Evolutionary conservation across 345 rosid genomes (phyloP).

Genomic region (Hibiscus tridactylites): DNA sequence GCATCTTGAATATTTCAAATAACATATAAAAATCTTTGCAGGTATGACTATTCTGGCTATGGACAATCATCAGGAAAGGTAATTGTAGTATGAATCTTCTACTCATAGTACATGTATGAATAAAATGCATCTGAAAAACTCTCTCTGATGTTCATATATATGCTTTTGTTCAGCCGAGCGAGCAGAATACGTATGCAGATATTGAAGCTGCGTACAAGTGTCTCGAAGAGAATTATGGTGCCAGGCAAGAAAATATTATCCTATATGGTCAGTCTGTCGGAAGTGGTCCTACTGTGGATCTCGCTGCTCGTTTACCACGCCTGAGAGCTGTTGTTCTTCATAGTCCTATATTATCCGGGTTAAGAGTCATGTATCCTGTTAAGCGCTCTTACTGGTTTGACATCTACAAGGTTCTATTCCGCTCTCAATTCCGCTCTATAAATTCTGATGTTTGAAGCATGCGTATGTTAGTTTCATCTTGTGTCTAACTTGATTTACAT

Average conservation of each 20-base stretch:
- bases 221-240: slow-evolving; percentile 74
- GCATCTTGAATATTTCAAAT: background rate
- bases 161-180: slow-evolving; percentile 59
- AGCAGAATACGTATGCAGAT: slow-evolving; percentile 87
- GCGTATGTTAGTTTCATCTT: background rate
- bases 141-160: slow-evolving; percentile 4
- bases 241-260: slow-evolving; percentile 78
- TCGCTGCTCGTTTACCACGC: slow-evolving; percentile 67
- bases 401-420: slow-evolving; percentile 69
- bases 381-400: slow-evolving; percentile 92
- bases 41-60: slow-evolving; percentile 95
- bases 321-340: slow-evolving; percentile 81
- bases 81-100: slow-evolving; percentile 15
- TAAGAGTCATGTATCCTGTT: slow-evolving; percentile 96
- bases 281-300: slow-evolving; percentile 91
- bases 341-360: slow-evolving; percentile 89
- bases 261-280: slow-evolving; percentile 96
- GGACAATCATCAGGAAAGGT: slow-evolving; percentile 99
- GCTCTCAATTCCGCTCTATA: no score
- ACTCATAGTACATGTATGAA: slow-evolving; percentile 5
- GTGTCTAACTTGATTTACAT: background rate
- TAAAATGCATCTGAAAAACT: background rate
- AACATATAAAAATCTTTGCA: slow-evolving; percentile 21
- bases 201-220: slow-evolving; percentile 91
- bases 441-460: background rate